These are phyloP conservation scores for Macroventuria anomochaeta DNA, from an alignment of 2,329 filamentous ascomycete genomes.

Conservation along the genomic window DNA sequence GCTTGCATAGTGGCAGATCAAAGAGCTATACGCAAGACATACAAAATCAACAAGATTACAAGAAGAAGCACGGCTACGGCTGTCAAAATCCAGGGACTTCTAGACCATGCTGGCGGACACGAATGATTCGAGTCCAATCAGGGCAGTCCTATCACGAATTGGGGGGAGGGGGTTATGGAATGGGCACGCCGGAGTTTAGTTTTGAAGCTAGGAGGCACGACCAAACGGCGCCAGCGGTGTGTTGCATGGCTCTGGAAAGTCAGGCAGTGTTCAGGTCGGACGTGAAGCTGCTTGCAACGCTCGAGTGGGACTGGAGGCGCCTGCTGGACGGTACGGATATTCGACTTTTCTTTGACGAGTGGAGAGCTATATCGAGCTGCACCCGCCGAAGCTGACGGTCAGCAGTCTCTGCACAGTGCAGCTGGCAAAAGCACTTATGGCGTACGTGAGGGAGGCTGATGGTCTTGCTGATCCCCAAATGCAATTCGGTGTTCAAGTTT, in stretches of 20 bases:
- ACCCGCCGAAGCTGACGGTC: slow-evolving; percentile 3
- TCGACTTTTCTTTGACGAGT: slow-evolving; percentile 8
- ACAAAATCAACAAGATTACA: not conserved
- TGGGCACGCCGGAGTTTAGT: slow-evolving; percentile 8
- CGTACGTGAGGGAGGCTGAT: slow-evolving; percentile 9
- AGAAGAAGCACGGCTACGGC: slow-evolving; percentile 5
- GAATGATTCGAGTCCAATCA: slow-evolving; percentile 3
- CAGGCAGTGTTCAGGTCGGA: slow-evolving; percentile 2
- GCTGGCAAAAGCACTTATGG: slow-evolving; percentile 3
- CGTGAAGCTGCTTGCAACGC: slow-evolving; percentile 12
- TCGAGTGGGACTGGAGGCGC: slow-evolving; percentile 9
- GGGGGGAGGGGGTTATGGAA: slow-evolving; percentile 5
- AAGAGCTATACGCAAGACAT: slow-evolving; percentile 1
- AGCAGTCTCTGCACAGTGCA: slow-evolving; percentile 1
- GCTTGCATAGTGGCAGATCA: not conserved
- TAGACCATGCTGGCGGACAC: slow-evolving; percentile 4
- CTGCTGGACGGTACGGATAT: slow-evolving; percentile 2
- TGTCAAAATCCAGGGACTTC: slow-evolving; percentile 6
- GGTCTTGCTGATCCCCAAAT: not conserved
- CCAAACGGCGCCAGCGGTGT: slow-evolving; percentile 14
- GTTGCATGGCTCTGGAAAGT: slow-evolving; percentile 14
- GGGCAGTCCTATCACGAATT: slow-evolving; percentile 2
- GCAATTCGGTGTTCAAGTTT: slow-evolving; percentile 5
- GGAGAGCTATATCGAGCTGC: slow-evolving; percentile 1
- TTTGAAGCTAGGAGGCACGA: slow-evolving; percentile 6